A percentile compares a stretch with the other conserved stretches of the same genome.
phyloP scores from a whole-genome alignment of 2,329 filamentous ascomycete genomes.

The Trichoderma endophyticum region DNA sequence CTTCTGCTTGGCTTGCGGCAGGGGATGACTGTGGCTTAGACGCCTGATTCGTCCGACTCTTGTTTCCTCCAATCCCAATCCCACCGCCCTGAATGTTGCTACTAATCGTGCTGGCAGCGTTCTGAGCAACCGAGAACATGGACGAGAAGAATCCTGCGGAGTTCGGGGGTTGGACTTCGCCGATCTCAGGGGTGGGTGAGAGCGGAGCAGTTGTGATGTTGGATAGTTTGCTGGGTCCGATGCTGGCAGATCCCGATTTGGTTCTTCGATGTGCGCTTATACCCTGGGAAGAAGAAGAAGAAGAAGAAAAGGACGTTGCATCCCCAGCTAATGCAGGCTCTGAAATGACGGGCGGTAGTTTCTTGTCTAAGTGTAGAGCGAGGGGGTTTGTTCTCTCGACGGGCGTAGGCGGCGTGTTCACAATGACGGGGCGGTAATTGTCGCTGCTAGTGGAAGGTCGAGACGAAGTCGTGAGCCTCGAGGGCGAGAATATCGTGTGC shows the following conservation, averaged over 20 bases:
- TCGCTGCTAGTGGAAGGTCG: constrained; percentile 48
- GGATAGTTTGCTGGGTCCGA: constrained; percentile 82
- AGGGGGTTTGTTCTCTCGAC: constrained; percentile 40
- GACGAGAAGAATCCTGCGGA: constrained; percentile 85
- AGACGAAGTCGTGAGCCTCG: constrained; percentile 35
- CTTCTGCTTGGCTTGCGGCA: constrained; percentile 36
- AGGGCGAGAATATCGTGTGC: constrained; percentile 28
- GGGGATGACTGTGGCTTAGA: constrained; percentile 27
- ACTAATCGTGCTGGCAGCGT: constrained; percentile 73
- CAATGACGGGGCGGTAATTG: constrained; percentile 51
- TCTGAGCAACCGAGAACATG: constrained; percentile 89
- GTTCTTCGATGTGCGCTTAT: constrained; percentile 67
- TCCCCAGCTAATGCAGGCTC: constrained; percentile 36
- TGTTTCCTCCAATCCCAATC: constrained; percentile 46
- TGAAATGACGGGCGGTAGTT: constrained; percentile 28
- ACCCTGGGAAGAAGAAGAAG: constrained; percentile 57
- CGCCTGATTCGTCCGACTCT: constrained; percentile 30
- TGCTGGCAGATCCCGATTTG: constrained; percentile 51
- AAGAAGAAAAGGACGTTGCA: constrained; percentile 58
- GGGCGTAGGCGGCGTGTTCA: constrained; percentile 65
- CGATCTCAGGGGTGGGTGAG: constrained; percentile 71
- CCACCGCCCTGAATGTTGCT: constrained; percentile 69
- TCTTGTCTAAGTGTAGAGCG: constrained; percentile 29
- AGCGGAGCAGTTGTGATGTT: constrained; percentile 69
- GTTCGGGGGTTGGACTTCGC: constrained; percentile 49